Evolutionary conservation across 192 early-diverging fungal species (phyloP).

Genomic region (Mortierella claussenii): DNA sequence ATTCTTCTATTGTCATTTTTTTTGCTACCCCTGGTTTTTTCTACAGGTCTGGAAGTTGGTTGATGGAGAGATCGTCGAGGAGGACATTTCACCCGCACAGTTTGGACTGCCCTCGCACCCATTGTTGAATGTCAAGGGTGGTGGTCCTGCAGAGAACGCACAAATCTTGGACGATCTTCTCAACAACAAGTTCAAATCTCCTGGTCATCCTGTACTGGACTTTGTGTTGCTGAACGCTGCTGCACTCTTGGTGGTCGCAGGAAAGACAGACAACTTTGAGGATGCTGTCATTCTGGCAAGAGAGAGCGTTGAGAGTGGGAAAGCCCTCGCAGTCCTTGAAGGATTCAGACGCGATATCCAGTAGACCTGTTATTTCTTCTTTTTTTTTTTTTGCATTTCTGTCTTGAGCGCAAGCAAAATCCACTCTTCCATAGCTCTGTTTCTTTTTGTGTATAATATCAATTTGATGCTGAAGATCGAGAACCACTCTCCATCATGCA

Average conservation of each 20-base stretch:
- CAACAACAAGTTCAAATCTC: constrained; percentile 66
- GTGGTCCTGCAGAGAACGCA: constrained; percentile 79
- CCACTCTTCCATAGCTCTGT: no score
- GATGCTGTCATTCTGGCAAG: constrained; percentile 84
- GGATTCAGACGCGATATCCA: constrained; percentile 66
- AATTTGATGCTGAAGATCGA: no score
- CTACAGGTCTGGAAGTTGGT: constrained; percentile 79
- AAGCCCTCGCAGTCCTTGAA: constrained; percentile 71
- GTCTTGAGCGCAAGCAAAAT: no score
- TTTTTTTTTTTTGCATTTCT: constrained; percentile 2
- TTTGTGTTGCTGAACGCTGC: constrained; percentile 94
- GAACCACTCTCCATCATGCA: neutral
- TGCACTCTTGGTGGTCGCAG: constrained; percentile 85
- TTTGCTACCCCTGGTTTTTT: neutral
- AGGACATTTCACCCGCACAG: constrained; percentile 80
- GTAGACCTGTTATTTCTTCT: neutral
- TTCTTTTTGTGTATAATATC: constrained; percentile 1
- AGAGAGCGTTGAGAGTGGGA: constrained; percentile 77
- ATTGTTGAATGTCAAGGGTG: constrained; percentile 75
- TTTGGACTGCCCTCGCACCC: constrained; percentile 88
- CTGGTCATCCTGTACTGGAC: constrained; percentile 78
- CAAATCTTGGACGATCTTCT: constrained; percentile 75
- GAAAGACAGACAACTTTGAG: constrained; percentile 73
- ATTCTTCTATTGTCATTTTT: constrained; percentile 8
- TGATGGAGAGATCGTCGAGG: constrained; percentile 68